Base-by-base conservation (phyloP, 2,329 filamentous ascomycete species). In the Monilinia laxa region DNA sequence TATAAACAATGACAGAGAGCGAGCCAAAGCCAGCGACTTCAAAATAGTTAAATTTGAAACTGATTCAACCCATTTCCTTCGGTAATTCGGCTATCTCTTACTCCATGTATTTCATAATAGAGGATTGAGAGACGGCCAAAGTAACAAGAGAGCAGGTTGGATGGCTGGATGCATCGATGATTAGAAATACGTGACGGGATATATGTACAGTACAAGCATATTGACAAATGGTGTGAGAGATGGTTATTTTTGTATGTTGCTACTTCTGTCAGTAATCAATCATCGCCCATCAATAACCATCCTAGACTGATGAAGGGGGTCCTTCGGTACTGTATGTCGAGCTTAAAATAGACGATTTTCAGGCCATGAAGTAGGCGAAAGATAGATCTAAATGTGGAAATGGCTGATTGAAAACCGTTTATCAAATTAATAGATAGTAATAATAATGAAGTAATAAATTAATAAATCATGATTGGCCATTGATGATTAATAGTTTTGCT, bases 301-400 rank as follows among this genome's bases (percentile, higher is more conserved):
- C 4, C 31, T 35, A 47, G 16, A 9, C 42, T 57, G 55, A 28
- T 45, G 55, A 57, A 57, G 56, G 56, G 56, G 56, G 42, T 28
- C 7, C 2, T 60, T 60, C 45, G 45, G 45, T 51, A 59, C 42
- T 59, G 40, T 23, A 49, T 12, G 16, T 60, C 58, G 16, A 40
- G 28, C 45, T 25, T 40, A 60, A 60, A 60, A 38, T 60, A 60
- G 58, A 60, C 16, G 42, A 49, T 60, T 49, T 45, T 35, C 57
- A 35, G 42, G 25, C 5, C 25, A 12, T 38, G 18, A 55, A 38
- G 28, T 11, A 54, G 18, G 16, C 18, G 10, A 51, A 23, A 51
- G 47, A 12, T 12, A n/a, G 47, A 16, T 51, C 4, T 9, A n/a
- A 35, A 38, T 38, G n/a, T 51, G 28, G 45, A 51, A 60, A 60